phyloP scores from a whole-genome alignment of 1,284 basidiomycete species.

The Boletus sp. region DNA sequence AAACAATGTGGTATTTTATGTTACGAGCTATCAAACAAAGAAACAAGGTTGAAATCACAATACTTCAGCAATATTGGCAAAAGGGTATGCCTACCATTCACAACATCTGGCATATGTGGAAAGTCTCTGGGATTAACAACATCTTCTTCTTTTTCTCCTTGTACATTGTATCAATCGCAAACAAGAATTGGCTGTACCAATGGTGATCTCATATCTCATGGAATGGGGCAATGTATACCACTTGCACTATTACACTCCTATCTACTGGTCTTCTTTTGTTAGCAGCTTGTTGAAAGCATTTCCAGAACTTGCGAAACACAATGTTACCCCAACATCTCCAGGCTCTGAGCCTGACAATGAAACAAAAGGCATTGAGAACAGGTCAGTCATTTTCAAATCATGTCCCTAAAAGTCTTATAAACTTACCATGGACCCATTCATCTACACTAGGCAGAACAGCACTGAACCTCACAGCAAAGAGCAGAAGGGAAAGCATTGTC shows the following conservation, averaged over 20 bases:
- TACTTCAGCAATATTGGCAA: constrained; percentile 10
- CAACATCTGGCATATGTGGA: neutral
- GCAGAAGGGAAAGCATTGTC: no score
- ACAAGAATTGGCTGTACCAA: constrained; percentile 7
- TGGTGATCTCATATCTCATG: constrained; percentile 14
- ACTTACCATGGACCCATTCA: no score
- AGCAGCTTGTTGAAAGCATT: no score
- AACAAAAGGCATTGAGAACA: no score
- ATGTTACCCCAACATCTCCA: no score
- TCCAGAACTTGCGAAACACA: no score
- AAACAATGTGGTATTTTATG: constrained; percentile 31
- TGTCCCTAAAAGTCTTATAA: no score
- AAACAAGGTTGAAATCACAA: constrained; percentile 32
- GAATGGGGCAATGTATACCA: neutral
- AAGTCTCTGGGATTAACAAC: neutral
- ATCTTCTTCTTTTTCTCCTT: constrained; percentile 2
- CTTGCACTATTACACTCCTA: constrained; percentile 8
- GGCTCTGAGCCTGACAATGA: no score
- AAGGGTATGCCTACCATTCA: neutral
- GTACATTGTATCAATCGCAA: constrained; percentile 8
- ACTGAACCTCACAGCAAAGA: no score
- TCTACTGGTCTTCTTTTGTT: no score
- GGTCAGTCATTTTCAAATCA: no score
- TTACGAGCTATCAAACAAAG: constrained; percentile 35
- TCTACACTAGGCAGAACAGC: no score